Base-by-base conservation (phyloP, 176 grass and related monocot species). In the Oryza brachyantha region DNA sequence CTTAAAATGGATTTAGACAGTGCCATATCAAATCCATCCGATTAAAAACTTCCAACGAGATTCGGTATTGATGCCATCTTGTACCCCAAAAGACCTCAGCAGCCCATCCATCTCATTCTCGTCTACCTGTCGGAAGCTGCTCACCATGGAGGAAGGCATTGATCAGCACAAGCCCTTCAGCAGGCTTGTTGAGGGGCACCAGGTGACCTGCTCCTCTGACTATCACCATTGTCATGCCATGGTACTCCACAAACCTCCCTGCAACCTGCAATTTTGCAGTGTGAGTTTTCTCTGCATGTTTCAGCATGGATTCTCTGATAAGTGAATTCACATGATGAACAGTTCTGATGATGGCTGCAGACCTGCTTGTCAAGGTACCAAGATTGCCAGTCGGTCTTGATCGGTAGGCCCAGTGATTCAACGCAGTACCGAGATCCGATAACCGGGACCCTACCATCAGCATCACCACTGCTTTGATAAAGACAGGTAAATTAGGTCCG, bases 281-380 rank as follows among this genome's bases (percentile, higher is more conserved):
- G 29, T 29, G n/a, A n/a, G n/a, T n/a, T n/a, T 74, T 21, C 3
- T 8, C 8, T 32, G 13, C 12, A 42, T 59, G 19, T 72, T 64
- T 52, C 19, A 72, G 67, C 19, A 34, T 57, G 13, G 5, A 27
- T 27, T 42, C 26, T 45, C 26, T 45, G 26, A 27, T 54, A 13
- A 13, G 14, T 46, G 35, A 74, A 16, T 7, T 31, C 36, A 73
- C 13, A 35, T n/a, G 12, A 85, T 13, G 43, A 64, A 69, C 64
- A 76, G 68, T 67, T 66, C 32, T n/a, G 12, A 31, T 34, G 13
- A 1, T 59, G 1, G n/a, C 55, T 66, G 52, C 64, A 52, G 38
- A 97, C 85, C 93, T 97, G 90, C 60, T 90, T 92, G 80, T 87
- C 77, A 9, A 81, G 85, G 73, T 90, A 93, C 93, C 93, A 97